phyloP scores from a whole-genome alignment of 805 yeast genomes.

The Candida arabinofermentans region DNA sequence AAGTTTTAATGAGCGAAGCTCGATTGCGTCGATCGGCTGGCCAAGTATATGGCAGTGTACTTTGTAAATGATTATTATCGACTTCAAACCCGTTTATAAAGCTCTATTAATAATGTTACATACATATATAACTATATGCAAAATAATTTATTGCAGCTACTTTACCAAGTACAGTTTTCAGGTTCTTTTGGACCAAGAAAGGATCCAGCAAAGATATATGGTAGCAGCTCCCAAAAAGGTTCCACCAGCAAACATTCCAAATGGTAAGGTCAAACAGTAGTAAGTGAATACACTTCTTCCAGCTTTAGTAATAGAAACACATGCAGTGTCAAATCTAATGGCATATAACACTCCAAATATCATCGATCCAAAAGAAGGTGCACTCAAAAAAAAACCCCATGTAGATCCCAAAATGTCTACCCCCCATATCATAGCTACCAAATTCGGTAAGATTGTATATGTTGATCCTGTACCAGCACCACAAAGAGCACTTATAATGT shows the following conservation, averaged over 20 bases:
- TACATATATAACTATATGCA: too few species aligned
- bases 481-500: constrained; percentile 39
- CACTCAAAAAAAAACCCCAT: constrained; percentile 85
- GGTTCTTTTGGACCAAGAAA: not conserved
- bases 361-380: constrained; percentile 82
- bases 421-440: constrained; percentile 82
- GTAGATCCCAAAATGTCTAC: constrained; percentile 81
- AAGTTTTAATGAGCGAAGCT: too few species aligned
- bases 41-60: too few species aligned
- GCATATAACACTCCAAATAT: constrained; percentile 71
- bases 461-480: constrained; percentile 80
- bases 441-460: constrained; percentile 78
- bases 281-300: not conserved
- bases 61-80: too few species aligned
- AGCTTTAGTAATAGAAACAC: constrained; percentile 9
- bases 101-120: too few species aligned
- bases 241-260: constrained; percentile 4
- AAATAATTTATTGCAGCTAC: too few species aligned
- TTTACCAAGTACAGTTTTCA: too few species aligned
- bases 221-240: not conserved
- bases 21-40: too few species aligned
- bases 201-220: not conserved
- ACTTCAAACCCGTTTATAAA: too few species aligned
- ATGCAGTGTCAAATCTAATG: constrained; percentile 44
- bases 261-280: constrained; percentile 7